These are phyloP conservation scores for Penstemon newberryi DNA, from an alignment of 257 asterid species.

Conservation along the genomic window DNA sequence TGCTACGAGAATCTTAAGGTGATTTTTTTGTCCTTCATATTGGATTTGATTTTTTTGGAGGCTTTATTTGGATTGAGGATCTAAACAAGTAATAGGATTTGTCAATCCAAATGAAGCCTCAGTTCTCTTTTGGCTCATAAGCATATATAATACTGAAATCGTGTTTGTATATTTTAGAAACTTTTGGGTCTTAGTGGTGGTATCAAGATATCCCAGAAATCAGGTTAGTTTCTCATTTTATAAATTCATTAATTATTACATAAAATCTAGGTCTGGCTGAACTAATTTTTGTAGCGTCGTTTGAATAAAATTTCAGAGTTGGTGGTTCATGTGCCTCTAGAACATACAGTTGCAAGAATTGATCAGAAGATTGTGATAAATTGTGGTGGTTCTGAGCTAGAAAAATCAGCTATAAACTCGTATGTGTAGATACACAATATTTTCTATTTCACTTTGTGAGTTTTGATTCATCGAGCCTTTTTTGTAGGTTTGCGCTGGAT, in stretches of 20 bases:
- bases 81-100: background rate
- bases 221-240: slow-evolving; percentile 48
- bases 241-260: background rate
- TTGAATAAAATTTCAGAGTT: slow-evolving; percentile 37
- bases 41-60: background rate
- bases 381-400: slow-evolving; percentile 34
- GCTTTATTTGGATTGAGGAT: background rate
- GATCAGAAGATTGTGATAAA: slow-evolving; percentile 59
- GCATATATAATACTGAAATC: slow-evolving; percentile 2
- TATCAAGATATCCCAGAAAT: slow-evolving; percentile 30
- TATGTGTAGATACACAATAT: slow-evolving; percentile 24
- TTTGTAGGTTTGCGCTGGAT: slow-evolving; percentile 63
- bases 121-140: too few species aligned
- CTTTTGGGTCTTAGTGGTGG: slow-evolving; percentile 55
- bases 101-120: too few species aligned
- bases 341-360: slow-evolving; percentile 45
- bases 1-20: slow-evolving; percentile 84
- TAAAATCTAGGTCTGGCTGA: background rate
- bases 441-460: background rate
- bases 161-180: slow-evolving; percentile 43
- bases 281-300: slow-evolving; percentile 22
- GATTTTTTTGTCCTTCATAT: background rate
- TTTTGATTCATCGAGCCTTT: slow-evolving; percentile 25
- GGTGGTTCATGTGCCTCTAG: slow-evolving; percentile 45
- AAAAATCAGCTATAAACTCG: slow-evolving; percentile 39